These are phyloP conservation scores for Penicillium nucicola DNA, from an alignment of 495 filamentous ascomycete genomes.

Conservation along the genomic window DNA sequence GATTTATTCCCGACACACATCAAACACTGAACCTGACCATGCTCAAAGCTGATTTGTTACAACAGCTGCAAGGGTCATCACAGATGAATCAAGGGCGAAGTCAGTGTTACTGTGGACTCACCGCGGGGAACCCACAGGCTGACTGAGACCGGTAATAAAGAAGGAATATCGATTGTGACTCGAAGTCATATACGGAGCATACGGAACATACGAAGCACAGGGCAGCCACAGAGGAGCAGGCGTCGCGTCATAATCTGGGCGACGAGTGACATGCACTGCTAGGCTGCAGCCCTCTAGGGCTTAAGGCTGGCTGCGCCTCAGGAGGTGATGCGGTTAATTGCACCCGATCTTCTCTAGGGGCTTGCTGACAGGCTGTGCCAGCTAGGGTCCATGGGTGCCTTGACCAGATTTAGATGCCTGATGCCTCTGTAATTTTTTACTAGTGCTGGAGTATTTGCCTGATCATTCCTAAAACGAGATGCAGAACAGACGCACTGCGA, in stretches of 20 bases:
- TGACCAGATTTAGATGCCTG: no score
- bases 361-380: not conserved
- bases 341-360: not conserved
- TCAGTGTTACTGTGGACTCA: constrained; percentile 4
- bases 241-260: not conserved
- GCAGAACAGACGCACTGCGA: constrained; percentile 1
- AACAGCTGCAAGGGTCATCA: constrained; percentile 10
- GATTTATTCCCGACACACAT: constrained; percentile 9
- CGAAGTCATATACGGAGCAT: not conserved
- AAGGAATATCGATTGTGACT: not conserved
- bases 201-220: not conserved
- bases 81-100: not conserved
- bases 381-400: not conserved
- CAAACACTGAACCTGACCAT: constrained; percentile 1
- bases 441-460: not conserved
- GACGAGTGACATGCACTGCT: constrained; percentile 7
- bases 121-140: constrained; percentile 9
- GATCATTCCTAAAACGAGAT: constrained; percentile 9
- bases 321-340: not conserved
- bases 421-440: no score
- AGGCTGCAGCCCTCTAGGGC: constrained; percentile 41
- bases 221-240: not conserved
- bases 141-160: not conserved
- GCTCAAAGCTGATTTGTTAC: constrained; percentile 9
- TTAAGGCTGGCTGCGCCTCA: constrained; percentile 29